Evolutionary conservation across 1,284 basidiomycete species (phyloP).

Genomic region (Trichosporon sp.): DNA sequence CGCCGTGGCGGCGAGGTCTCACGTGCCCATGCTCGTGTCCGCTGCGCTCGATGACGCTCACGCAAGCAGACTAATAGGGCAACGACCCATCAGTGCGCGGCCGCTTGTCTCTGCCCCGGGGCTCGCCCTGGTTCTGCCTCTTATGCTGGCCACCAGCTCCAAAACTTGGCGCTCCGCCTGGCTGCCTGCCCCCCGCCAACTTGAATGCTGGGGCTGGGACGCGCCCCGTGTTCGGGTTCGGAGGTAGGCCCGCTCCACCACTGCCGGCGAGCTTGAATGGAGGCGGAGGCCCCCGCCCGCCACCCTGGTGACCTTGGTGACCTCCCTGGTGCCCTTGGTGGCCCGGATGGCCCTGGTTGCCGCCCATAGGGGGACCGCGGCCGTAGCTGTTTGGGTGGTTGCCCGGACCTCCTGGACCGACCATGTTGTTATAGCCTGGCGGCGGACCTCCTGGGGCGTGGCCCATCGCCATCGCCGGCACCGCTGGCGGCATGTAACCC

Average conservation of each 20-base stretch:
- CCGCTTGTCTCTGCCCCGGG: neutral
- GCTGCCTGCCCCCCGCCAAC: neutral
- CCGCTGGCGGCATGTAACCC: conserved; percentile 6
- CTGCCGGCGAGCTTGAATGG: conserved; percentile 29
- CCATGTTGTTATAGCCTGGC: too few relatives aligned
- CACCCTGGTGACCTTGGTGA: neutral
- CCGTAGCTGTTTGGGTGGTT: neutral
- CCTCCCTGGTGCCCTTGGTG: too few relatives aligned
- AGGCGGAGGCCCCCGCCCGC: conserved; percentile 18
- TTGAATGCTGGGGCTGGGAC: neutral
- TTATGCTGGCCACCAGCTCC: conserved; percentile 15
- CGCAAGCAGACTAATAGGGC: neutral
- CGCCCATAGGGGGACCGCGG: conserved; percentile 17
- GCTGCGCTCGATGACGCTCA: neutral
- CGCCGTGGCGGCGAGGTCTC: too few relatives aligned
- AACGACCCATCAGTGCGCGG: neutral
- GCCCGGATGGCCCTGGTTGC: too few relatives aligned
- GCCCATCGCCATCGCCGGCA: neutral
- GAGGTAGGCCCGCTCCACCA: too few relatives aligned
- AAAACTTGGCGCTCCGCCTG: conserved; percentile 21
- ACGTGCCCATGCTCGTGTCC: neutral
- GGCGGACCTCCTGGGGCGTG: neutral
- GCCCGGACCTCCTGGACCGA: too few relatives aligned
- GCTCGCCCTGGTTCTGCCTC: conserved; percentile 7
- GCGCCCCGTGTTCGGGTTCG: neutral